Evolutionary conservation across 2,329 filamentous ascomycete genomes (phyloP).

Genomic region (Akanthomyces dipterigenus): DNA sequence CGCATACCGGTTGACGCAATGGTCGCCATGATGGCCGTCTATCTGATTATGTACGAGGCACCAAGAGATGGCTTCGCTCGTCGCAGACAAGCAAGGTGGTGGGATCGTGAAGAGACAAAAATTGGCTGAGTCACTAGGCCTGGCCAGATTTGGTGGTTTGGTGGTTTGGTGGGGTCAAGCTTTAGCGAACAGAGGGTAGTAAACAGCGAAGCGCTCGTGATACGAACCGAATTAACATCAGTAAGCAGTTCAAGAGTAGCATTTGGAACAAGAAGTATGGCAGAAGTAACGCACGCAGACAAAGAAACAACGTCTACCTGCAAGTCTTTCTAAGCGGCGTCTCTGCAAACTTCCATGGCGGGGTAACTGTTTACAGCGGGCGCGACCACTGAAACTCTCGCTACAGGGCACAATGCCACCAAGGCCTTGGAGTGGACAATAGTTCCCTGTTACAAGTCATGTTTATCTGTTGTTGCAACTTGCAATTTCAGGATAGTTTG

Average conservation of each 20-base stretch:
- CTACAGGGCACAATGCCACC: background rate
- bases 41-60: background rate
- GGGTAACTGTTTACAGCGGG: background rate
- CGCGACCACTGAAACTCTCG: background rate
- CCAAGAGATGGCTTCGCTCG: background rate
- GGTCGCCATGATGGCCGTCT: background rate
- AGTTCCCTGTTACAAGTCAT: background rate
- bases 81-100: background rate
- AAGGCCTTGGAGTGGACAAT: too few relatives aligned
- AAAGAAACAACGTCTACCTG: too few relatives aligned
- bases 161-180: constrained; percentile 4
- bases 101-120: background rate
- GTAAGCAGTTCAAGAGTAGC: too few relatives aligned
- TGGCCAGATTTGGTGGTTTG: background rate
- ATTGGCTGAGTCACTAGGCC: constrained; percentile 12
- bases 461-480: background rate
- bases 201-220: too few relatives aligned
- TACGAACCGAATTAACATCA: too few relatives aligned
- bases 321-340: too few relatives aligned
- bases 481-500: too few relatives aligned
- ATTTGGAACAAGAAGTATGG: too few relatives aligned
- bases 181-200: background rate
- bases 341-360: background rate
- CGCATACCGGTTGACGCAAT: background rate
- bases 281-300: too few relatives aligned